phyloP scores from a whole-genome alignment of 2,329 filamentous ascomycete species.

The Stachybotrys chartarum region DNA sequence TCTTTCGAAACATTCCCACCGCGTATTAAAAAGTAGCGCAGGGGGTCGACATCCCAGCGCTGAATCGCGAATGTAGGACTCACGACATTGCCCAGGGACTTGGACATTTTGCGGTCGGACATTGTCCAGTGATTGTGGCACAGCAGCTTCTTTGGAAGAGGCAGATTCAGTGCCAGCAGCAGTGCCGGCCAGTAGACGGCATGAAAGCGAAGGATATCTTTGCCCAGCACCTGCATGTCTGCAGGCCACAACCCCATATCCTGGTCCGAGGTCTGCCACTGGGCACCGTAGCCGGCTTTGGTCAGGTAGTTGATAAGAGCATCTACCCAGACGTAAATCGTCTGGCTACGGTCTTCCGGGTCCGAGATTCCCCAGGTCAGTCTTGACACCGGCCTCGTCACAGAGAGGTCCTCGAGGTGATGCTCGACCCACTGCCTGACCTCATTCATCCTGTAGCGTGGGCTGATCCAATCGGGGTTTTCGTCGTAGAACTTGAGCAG shows the following conservation, averaged over 20 bases:
- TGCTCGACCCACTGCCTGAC: constrained; percentile 69
- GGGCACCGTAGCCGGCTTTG: constrained; percentile 62
- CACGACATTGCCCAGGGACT: constrained; percentile 89
- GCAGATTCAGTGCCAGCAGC: constrained; percentile 78
- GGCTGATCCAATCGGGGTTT: constrained; percentile 73
- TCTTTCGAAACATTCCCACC: constrained; percentile 73
- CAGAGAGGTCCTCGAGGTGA: constrained; percentile 78
- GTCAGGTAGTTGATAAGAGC: constrained; percentile 92
- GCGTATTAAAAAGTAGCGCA: constrained; percentile 83
- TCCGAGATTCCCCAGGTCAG: constrained; percentile 85
- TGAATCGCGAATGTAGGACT: constrained; percentile 90
- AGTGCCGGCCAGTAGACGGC: constrained; percentile 98
- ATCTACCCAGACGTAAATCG: constrained; percentile 97
- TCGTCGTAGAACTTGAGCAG: constrained; percentile 72
- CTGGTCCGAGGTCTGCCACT: constrained; percentile 59
- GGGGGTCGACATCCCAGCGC: constrained; percentile 76
- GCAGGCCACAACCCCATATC: constrained; percentile 72
- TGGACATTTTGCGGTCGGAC: constrained; percentile 89
- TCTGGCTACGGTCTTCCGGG: constrained; percentile 76
- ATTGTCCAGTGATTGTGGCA: constrained; percentile 96
- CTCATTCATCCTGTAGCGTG: constrained; percentile 65
- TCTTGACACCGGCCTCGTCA: constrained; percentile 73
- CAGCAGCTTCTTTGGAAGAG: constrained; percentile 70
- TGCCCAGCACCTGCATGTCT: constrained; percentile 87
- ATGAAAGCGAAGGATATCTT: constrained; percentile 95